Conservation (phyloP, 176 grass and related monocot species). For the Triticum timopheevii region DNA sequence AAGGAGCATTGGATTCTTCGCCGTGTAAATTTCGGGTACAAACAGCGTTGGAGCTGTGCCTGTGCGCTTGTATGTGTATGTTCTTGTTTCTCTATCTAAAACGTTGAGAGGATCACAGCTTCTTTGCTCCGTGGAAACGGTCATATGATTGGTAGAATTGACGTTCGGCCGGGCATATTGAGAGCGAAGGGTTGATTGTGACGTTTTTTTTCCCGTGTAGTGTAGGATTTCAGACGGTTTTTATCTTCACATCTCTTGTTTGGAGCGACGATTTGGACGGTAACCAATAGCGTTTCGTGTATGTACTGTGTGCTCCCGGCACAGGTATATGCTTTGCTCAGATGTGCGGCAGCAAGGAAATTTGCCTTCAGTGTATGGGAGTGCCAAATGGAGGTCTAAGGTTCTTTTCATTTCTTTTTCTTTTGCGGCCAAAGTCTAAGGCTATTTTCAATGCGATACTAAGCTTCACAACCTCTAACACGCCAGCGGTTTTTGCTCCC, state of each 20-base stretch:
- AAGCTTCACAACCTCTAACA: no score
- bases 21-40: neutral
- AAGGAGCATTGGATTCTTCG: neutral
- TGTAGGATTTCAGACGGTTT: neutral
- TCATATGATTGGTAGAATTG: neutral
- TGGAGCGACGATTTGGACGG: conserved; percentile 5
- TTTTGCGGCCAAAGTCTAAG: no score
- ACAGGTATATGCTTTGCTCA: neutral
- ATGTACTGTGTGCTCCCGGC: neutral
- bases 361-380: neutral
- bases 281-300: neutral
- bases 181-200: neutral
- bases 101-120: neutral
- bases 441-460: no score
- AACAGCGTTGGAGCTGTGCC: neutral
- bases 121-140: neutral
- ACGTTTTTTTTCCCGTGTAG: neutral
- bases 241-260: neutral
- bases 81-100: neutral
- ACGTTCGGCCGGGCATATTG: neutral
- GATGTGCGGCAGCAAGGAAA: neutral
- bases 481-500: no score
- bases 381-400: neutral
- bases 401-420: no score
- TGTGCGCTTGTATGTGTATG: neutral